phyloP scores from a whole-genome alignment of 768 basidiomycete species.

The Chalciporus pseudorubinellus region DNA sequence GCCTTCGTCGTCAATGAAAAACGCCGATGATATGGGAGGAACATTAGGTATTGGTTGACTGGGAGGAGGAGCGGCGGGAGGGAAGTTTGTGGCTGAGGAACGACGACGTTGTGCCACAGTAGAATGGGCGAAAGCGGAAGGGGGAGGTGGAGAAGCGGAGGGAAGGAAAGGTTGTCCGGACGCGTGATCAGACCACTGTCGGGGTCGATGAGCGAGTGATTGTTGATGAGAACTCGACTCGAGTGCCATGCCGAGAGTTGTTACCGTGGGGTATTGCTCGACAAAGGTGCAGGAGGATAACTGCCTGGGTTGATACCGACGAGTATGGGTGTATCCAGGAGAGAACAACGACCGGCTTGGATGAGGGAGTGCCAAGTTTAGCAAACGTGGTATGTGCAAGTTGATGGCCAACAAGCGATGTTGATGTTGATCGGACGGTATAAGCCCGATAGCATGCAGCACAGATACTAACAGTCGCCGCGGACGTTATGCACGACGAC shows the following conservation, averaged over 20 bases:
- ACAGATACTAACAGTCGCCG: neutral
- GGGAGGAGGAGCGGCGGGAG: slow-evolving; percentile 71
- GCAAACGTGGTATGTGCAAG: slow-evolving; percentile 6
- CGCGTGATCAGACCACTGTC: slow-evolving; percentile 34
- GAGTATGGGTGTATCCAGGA: neutral
- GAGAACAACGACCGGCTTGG: slow-evolving; percentile 6
- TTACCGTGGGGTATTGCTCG: neutral
- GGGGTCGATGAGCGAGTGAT: slow-evolving; percentile 29
- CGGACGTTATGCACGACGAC: neutral
- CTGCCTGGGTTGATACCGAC: slow-evolving; percentile 1
- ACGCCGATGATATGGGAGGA: slow-evolving; percentile 37
- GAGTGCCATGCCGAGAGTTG: slow-evolving; percentile 24
- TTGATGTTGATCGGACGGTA: slow-evolving; percentile 5
- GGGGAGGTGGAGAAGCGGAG: slow-evolving; percentile 33
- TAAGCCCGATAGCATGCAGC: slow-evolving; percentile 11
- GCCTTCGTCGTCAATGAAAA: slow-evolving; percentile 21
- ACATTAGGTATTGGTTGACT: slow-evolving; percentile 71
- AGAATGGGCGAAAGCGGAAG: slow-evolving; percentile 32
- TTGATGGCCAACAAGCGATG: slow-evolving; percentile 3
- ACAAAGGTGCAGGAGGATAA: neutral
- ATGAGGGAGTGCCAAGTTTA: slow-evolving; percentile 14
- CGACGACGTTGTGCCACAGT: slow-evolving; percentile 52
- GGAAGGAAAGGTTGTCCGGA: slow-evolving; percentile 20
- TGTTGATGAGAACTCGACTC: slow-evolving; percentile 30
- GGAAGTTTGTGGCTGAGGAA: slow-evolving; percentile 60